Conservation (phyloP, 2,329 filamentous ascomycete species). For the Alternaria rosae region DNA sequence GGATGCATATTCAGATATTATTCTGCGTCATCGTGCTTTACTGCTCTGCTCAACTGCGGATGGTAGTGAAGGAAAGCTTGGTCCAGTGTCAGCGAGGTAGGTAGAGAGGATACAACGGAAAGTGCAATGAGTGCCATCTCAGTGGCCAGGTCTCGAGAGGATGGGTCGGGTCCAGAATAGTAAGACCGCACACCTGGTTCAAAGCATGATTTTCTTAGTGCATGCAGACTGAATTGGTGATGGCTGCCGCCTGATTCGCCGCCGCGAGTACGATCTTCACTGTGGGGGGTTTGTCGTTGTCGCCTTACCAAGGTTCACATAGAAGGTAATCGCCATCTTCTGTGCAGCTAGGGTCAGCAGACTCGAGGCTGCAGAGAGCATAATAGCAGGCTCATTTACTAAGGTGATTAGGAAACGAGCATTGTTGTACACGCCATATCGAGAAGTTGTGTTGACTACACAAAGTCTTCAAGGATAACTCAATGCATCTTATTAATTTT, state of each 20-base stretch:
- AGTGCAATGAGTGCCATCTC: neutral
- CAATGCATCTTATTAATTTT: too few species aligned
- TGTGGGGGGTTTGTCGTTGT: neutral
- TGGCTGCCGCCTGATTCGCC: neutral
- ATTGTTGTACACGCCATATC: neutral
- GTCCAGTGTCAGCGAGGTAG: neutral
- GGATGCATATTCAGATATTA: fast-evolving
- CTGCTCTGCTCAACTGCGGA: fast-evolving
- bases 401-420: neutral
- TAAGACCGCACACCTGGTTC: neutral
- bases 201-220: neutral
- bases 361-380: neutral
- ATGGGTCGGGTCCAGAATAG: neutral
- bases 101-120: neutral
- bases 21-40: neutral
- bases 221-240: neutral
- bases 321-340: fast-evolving
- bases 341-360: neutral
- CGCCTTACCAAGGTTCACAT: neutral
- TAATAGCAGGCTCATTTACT: neutral
- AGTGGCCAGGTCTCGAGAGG: neutral
- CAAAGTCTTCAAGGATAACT: too few species aligned
- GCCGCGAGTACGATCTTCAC: neutral
- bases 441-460: neutral
- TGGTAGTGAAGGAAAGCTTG: neutral